Conservation (phyloP, 306 rosid species). For the Vicia sativa region DNA sequence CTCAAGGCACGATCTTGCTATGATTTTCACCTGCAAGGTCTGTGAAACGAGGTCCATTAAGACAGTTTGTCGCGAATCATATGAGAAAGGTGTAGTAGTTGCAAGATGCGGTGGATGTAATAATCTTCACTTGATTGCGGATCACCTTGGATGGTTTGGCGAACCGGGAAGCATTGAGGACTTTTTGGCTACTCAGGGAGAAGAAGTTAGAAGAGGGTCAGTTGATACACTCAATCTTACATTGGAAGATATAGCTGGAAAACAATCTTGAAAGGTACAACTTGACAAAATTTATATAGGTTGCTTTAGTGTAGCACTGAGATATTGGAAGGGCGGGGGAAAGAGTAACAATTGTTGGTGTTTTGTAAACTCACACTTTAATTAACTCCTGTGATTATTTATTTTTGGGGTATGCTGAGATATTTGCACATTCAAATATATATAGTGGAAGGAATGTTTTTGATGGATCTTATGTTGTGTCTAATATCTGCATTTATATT, state of each 20-base stretch:
- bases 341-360: slow-evolving; percentile 7
- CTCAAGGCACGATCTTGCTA: slow-evolving; percentile 90
- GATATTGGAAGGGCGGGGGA: slow-evolving; percentile 12
- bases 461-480: neutral
- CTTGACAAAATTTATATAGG: slow-evolving; percentile 9
- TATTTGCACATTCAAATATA: neutral
- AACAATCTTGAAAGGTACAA: slow-evolving; percentile 38
- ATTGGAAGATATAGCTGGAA: slow-evolving; percentile 76
- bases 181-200: slow-evolving; percentile 80
- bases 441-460: slow-evolving; percentile 5
- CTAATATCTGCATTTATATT: neutral
- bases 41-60: slow-evolving; percentile 89
- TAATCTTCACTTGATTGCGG: slow-evolving; percentile 82
- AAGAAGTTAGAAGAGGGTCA: slow-evolving; percentile 73
- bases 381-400: slow-evolving; percentile 13
- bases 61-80: slow-evolving; percentile 73
- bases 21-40: slow-evolving; percentile 91
- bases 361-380: slow-evolving; percentile 2
- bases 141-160: slow-evolving; percentile 90
- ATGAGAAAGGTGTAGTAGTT: slow-evolving; percentile 87
- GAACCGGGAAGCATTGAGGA: slow-evolving; percentile 76
- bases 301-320: slow-evolving; percentile 12
- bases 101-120: slow-evolving; percentile 84
- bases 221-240: slow-evolving; percentile 75
- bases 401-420: neutral